Evolutionary conservation across 2,329 filamentous ascomycete species (phyloP), one percentile per base, ranked within the genome.

Genomic region (Diaporthe sp.): DNA sequence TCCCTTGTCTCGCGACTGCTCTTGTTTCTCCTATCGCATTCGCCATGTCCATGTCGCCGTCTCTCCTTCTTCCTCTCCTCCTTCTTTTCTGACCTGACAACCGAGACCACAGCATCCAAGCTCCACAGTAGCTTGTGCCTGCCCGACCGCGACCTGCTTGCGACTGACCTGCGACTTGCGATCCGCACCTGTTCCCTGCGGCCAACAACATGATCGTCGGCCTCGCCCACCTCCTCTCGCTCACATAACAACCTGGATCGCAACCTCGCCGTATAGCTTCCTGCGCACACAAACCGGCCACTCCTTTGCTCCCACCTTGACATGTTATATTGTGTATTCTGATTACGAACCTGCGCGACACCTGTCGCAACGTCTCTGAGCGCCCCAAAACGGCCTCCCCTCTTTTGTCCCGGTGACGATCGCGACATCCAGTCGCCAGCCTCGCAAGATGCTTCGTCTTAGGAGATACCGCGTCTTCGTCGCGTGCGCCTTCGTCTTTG

Each of bases 401-500:
- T 72, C 63, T n/a, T 71, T 44, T 61, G 49, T 37, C 61, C 31
- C 22, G 28, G 34, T 25, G 17, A 25, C 44, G 37, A 47, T 28
- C 25, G 37, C 37, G 39, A 20, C 55, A 13, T 17, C n/a, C 44
- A 15, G 6, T 28, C 61, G n/a, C 42, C 39, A 55, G 22, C 55
- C 20, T 2, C 6, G 7, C 65, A 75, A 58, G 57, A 91, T 93
- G 88, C 83, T 90, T 75, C 90, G 92, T 71, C 87, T 89, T 77
- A 84, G 92, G 79, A 87, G 91, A 81, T 92, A 92, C 80, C 89
- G 92, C 76, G 85, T 92, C 75, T 91, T 92, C 77, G 82, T 91
- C 47, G 81, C 91, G 76, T 88, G 88, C 79, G 88, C 91, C 73
- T 83, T 89, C 77, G 81, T 92, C 74, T 82, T 91, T 68, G 83